phyloP scores from a whole-genome alignment of 371 early-diverging fungal genomes.

The Lichtheimia corymbifera region DNA sequence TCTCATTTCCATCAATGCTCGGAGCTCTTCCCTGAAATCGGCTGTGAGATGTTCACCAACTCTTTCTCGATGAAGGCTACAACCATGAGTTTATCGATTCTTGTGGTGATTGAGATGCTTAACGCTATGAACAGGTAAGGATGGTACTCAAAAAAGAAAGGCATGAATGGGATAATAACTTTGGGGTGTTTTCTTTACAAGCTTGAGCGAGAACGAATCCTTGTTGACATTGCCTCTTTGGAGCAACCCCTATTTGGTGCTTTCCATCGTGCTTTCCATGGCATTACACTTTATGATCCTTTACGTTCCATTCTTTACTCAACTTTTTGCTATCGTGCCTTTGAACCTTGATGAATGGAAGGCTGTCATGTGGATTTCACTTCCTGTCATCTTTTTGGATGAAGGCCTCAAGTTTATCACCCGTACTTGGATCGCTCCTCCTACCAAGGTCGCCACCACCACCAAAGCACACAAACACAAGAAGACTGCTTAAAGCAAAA shows the following conservation, averaged over 20 bases:
- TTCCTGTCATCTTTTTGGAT: slow-evolving; percentile 91
- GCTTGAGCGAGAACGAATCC: slow-evolving; percentile 91
- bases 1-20: slow-evolving; percentile 91
- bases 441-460: slow-evolving; percentile 18
- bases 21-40: slow-evolving; percentile 84
- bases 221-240: slow-evolving; percentile 88
- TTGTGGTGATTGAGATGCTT: slow-evolving; percentile 97
- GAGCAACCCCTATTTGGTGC: slow-evolving; percentile 86
- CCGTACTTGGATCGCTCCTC: slow-evolving; percentile 63
- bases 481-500: no score
- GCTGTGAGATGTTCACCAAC: slow-evolving; percentile 88
- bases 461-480: no score
- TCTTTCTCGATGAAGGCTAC: slow-evolving; percentile 84
- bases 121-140: slow-evolving; percentile 57
- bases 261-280: slow-evolving; percentile 87
- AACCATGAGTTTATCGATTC: slow-evolving; percentile 92
- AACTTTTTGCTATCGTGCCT: slow-evolving; percentile 84
- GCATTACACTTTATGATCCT: slow-evolving; percentile 92
- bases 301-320: slow-evolving; percentile 83
- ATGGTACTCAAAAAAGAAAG: neutral
- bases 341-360: slow-evolving; percentile 89
- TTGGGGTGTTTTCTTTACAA: slow-evolving; percentile 1
- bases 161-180: neutral
- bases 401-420: slow-evolving; percentile 88
- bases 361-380: slow-evolving; percentile 85